phyloP scores from a whole-genome alignment of 441 rosid species.

The Euphorbia celastroides region DNA sequence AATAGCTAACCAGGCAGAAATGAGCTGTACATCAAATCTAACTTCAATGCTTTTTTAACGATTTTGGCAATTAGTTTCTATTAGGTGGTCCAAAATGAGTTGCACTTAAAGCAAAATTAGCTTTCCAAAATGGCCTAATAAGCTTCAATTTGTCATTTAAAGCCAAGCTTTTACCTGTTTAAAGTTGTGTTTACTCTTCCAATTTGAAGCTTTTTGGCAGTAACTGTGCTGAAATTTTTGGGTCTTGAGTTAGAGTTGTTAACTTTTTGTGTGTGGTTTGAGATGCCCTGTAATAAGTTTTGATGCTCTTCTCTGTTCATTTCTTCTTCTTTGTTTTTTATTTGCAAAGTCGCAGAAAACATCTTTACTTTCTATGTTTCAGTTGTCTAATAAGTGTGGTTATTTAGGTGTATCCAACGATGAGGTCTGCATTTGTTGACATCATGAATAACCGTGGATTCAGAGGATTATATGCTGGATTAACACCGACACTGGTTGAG shows the following conservation, averaged over 20 bases:
- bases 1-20: background rate
- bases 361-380: background rate
- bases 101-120: too few relatives aligned
- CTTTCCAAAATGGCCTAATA: too few relatives aligned
- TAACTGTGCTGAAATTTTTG: background rate
- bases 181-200: background rate
- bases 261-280: background rate
- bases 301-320: background rate
- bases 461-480: slow-evolving; percentile 82
- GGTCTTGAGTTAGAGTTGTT: background rate
- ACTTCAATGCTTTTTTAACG: background rate
- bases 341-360: background rate
- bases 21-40: background rate
- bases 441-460: slow-evolving; percentile 69
- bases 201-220: background rate
- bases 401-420: too few relatives aligned
- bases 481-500: slow-evolving; percentile 91
- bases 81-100: background rate
- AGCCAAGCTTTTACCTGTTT: background rate
- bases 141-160: too few relatives aligned
- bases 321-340: background rate
- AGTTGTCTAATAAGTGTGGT: slow-evolving; percentile 17
- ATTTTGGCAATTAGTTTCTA: background rate
- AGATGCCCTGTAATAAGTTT: background rate
- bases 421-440: slow-evolving; percentile 87